These are phyloP conservation scores for Euryodendron excelsum DNA, from an alignment of 148 eudicot species.

Conservation along the genomic window DNA sequence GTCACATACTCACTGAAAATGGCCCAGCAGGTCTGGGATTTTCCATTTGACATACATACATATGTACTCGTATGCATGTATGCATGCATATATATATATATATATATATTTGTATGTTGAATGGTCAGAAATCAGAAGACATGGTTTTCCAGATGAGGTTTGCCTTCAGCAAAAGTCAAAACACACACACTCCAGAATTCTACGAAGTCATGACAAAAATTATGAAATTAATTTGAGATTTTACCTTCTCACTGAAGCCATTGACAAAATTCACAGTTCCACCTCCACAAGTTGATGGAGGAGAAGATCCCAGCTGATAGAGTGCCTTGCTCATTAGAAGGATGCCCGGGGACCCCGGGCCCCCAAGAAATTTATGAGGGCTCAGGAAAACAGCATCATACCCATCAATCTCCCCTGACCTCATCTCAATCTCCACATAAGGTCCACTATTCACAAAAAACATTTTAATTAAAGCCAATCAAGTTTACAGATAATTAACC, in stretches of 20 bases:
- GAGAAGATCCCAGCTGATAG: conserved; percentile 34
- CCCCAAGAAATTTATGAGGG: conserved; percentile 48
- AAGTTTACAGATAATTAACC: too few species aligned
- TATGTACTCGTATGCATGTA: too few species aligned
- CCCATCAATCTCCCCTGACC: conserved; percentile 42
- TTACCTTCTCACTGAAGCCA: conserved; percentile 34
- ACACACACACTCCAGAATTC: too few species aligned
- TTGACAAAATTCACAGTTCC: conserved; percentile 48
- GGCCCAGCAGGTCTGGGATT: too few species aligned
- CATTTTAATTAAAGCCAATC: too few species aligned
- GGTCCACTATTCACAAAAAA: too few species aligned
- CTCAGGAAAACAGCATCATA: conserved; percentile 48
- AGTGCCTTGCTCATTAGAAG: conserved; percentile 40
- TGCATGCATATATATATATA: too few species aligned
- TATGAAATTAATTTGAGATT: too few species aligned
- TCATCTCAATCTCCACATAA: conserved; percentile 46
- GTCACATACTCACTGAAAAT: too few species aligned
- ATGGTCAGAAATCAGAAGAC: not conserved
- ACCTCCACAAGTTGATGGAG: conserved; percentile 57
- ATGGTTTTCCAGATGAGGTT: not conserved
- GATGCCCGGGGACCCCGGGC: conserved; percentile 49
- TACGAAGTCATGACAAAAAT: not conserved
- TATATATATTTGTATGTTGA: too few species aligned
- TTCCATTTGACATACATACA: too few species aligned
- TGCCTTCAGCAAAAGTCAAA: too few species aligned